phyloP scores from a whole-genome alignment of 2,329 filamentous ascomycete genomes.

The Penicillium thymicola region DNA sequence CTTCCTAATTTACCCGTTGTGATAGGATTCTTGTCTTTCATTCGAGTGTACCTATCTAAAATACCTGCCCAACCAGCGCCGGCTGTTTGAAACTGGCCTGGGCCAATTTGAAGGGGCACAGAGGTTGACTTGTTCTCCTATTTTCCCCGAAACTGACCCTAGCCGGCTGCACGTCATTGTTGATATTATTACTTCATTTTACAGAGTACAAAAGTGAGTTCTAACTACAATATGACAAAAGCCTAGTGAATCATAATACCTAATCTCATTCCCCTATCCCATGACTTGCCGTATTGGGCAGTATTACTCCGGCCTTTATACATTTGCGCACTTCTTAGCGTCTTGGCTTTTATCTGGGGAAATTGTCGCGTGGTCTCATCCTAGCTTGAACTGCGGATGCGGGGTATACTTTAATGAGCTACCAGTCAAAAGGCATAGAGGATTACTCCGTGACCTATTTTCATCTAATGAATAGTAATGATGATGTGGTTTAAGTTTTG shows the following conservation, averaged over 20 bases:
- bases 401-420: constrained; percentile 19
- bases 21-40: constrained; percentile 10
- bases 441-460: not conserved
- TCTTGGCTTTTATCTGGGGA: constrained; percentile 25
- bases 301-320: not conserved
- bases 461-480: not conserved
- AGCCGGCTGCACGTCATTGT: constrained; percentile 17
- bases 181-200: not conserved
- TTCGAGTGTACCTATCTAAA: constrained; percentile 10
- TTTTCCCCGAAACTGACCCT: constrained; percentile 16
- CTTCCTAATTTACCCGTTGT: constrained; percentile 25
- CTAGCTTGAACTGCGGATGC: constrained; percentile 13
- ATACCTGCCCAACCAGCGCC: constrained; percentile 12
- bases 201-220: not conserved
- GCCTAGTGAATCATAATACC: not conserved
- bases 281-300: constrained; percentile 1
- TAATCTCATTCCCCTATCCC: not conserved
- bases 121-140: constrained; percentile 17
- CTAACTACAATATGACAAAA: not conserved
- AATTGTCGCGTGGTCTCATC: constrained; percentile 21
- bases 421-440: not conserved
- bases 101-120: constrained; percentile 11
- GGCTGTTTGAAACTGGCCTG: constrained; percentile 16
- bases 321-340: constrained; percentile 12
- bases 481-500: not conserved